Percentiles rank a stretch among this genome's conserved stretches.
These are phyloP conservation scores for Hericium erinaceus DNA, from an alignment of 768 basidiomycete species.

Conservation along the genomic window DNA sequence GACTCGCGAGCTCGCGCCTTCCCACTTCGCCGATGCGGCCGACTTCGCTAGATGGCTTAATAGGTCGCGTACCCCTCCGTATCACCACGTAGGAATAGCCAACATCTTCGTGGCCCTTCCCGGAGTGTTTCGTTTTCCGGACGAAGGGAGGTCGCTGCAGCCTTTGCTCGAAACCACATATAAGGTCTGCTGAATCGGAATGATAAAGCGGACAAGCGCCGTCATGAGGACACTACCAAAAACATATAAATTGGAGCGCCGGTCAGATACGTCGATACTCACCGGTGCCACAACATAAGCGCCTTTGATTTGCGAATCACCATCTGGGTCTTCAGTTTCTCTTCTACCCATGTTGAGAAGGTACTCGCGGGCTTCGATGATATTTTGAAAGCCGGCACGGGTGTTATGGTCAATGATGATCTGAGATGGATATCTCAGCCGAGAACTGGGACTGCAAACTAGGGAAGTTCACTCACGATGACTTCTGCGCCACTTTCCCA, in stretches of 20 bases:
- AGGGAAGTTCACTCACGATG: constrained; percentile 39
- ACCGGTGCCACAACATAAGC: constrained; percentile 88
- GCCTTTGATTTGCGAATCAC: constrained; percentile 34
- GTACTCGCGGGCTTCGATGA: constrained; percentile 71
- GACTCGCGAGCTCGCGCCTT: constrained; percentile 31
- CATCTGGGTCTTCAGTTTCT: constrained; percentile 42
- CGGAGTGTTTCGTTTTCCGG: constrained; percentile 80
- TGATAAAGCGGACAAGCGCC: constrained; percentile 67
- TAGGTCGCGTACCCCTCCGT: constrained; percentile 66
- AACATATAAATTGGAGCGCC: not conserved
- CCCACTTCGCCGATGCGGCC: constrained; percentile 51
- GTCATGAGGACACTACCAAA: constrained; percentile 82
- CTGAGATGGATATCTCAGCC: constrained; percentile 27
- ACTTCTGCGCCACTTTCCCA: constrained; percentile 88
- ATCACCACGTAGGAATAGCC: constrained; percentile 89
- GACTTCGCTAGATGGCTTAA: constrained; percentile 22
- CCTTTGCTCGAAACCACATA: constrained; percentile 83
- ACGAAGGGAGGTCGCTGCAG: constrained; percentile 81
- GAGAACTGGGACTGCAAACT: not conserved
- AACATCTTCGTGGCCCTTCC: constrained; percentile 76
- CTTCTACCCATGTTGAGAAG: constrained; percentile 56
- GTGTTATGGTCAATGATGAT: constrained; percentile 83
- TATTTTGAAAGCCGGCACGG: constrained; percentile 60
- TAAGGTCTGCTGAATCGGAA: constrained; percentile 39
- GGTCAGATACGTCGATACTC: constrained; percentile 7